These are phyloP conservation scores for Protomyces macrosporus DNA, from an alignment of 1,139 yeast species.

Conservation along the genomic window DNA sequence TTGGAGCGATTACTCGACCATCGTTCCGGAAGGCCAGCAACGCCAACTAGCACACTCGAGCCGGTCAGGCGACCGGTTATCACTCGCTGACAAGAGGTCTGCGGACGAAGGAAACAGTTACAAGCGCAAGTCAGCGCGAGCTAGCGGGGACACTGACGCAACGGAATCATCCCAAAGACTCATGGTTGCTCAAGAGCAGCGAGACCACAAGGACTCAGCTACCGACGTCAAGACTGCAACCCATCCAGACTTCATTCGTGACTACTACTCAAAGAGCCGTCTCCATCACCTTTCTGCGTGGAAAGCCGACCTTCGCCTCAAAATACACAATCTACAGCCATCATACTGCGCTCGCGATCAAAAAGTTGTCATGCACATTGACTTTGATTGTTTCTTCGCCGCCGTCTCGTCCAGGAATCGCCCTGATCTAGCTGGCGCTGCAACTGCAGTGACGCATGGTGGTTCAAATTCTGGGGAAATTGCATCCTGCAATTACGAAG, in stretches of 20 bases:
- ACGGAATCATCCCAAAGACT: neutral
- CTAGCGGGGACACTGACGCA: neutral
- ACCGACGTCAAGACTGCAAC: constrained; percentile 48
- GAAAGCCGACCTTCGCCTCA: constrained; percentile 69
- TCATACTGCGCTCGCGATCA: constrained; percentile 31
- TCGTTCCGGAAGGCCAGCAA: constrained; percentile 32
- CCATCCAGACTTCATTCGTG: constrained; percentile 66
- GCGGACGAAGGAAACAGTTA: neutral
- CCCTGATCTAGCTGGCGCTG: constrained; percentile 50
- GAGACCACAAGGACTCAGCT: neutral
- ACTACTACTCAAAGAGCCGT: constrained; percentile 74
- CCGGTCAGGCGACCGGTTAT: neutral
- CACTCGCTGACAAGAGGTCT: neutral
- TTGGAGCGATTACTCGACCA: constrained; percentile 65
- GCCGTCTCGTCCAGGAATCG: constrained; percentile 64
- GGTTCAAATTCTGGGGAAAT: constrained; percentile 54
- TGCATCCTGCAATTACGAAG: constrained; percentile 89
- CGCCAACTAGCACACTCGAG: neutral
- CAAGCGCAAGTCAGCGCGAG: neutral
- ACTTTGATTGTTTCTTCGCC: constrained; percentile 91
- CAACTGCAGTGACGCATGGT: constrained; percentile 86
- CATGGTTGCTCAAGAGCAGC: neutral
- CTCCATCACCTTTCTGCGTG: constrained; percentile 82
- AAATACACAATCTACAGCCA: constrained; percentile 45
- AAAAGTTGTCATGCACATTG: constrained; percentile 64